These are phyloP conservation scores for Citrus glauca DNA, from an alignment of 345 rosid genomes.

Conservation along the genomic window DNA sequence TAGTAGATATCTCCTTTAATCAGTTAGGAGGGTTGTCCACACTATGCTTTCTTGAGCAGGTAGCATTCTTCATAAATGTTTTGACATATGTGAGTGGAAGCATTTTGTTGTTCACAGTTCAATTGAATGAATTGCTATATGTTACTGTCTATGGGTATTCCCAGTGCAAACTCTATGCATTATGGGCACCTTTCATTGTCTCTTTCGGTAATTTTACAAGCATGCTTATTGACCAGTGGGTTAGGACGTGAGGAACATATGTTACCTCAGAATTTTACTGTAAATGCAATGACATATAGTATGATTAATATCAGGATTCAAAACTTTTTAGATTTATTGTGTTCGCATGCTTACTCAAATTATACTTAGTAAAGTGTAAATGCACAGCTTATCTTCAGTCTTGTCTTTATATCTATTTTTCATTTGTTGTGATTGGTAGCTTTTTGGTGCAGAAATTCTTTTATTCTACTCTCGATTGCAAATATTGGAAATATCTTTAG, in stretches of 20 bases:
- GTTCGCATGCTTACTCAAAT: not conserved
- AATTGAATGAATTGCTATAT: not conserved
- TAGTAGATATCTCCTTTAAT: conserved; percentile 91
- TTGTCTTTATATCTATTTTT: not conserved
- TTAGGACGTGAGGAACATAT: not conserved
- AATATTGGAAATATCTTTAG: not conserved
- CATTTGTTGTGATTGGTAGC: not conserved
- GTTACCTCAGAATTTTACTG: not conserved
- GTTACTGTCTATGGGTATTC: not conserved
- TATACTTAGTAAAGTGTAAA: not conserved
- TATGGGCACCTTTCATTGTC: not conserved
- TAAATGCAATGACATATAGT: not conserved
- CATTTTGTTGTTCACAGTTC: not conserved
- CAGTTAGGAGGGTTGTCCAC: conserved; percentile 83
- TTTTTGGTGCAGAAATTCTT: not conserved
- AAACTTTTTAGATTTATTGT: not conserved
- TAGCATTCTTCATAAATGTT: conserved; percentile 26
- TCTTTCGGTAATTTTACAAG: not conserved
- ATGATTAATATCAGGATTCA: not conserved
- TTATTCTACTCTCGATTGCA: not conserved
- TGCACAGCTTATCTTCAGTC: not conserved
- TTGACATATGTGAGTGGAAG: not conserved
- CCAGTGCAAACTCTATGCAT: not conserved
- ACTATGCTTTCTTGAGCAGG: conserved; percentile 93
- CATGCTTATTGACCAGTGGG: not conserved